phyloP scores from a whole-genome alignment of 1,284 basidiomycete species.

The Hemileia vastatrix region DNA sequence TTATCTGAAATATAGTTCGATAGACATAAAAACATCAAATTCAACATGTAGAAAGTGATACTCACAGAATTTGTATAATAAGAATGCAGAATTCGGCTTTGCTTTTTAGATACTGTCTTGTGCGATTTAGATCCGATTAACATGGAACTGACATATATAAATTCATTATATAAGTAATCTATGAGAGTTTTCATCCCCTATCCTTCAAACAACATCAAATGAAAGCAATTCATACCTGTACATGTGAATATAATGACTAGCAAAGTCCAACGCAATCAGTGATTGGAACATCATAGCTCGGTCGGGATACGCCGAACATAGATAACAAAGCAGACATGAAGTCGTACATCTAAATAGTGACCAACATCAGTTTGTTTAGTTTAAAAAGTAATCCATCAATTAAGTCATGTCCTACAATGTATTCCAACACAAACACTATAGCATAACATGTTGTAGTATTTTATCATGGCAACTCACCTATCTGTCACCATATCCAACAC shows the following conservation, averaged over 20 bases:
- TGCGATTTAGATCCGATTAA: conserved; percentile 73
- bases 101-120: conserved; percentile 22
- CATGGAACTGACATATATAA: conserved; percentile 59
- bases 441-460: too few relatives aligned
- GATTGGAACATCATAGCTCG: conserved; percentile 81
- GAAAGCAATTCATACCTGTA: conserved; percentile 9
- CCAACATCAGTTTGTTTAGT: too few relatives aligned
- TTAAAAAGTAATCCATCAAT: too few relatives aligned
- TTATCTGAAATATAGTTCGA: background rate
- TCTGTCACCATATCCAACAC: conserved; percentile 99
- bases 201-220: background rate
- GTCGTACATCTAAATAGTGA: conserved; percentile 69
- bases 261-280: conserved; percentile 94
- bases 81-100: conserved; percentile 21
- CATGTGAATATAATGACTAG: conserved; percentile 99
- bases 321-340: conserved; percentile 84
- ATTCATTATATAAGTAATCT: background rate
- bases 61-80: conserved; percentile 23
- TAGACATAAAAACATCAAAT: background rate
- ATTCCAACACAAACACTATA: too few relatives aligned
- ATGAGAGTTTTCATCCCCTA: background rate
- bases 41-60: background rate
- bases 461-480: conserved; percentile 59
- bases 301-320: conserved; percentile 75
- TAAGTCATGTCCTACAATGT: too few relatives aligned